Evolutionary conservation across 2,329 filamentous ascomycete genomes (phyloP).

Genomic region (Apiospora marii): DNA sequence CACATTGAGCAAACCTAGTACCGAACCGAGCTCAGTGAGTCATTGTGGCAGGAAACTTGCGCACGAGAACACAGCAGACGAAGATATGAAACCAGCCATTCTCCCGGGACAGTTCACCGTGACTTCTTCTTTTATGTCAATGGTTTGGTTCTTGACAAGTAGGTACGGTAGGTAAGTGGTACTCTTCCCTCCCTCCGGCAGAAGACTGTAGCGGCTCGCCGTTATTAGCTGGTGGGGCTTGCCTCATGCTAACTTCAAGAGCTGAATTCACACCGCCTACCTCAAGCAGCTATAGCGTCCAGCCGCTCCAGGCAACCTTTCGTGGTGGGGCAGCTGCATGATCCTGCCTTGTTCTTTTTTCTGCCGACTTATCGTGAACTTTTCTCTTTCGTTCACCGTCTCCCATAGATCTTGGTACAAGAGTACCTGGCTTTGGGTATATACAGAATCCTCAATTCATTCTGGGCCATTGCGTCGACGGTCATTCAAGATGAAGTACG

Average conservation of each 20-base stretch:
- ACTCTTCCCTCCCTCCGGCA: not conserved
- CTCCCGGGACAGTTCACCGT: not conserved
- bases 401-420: slow-evolving; percentile 10
- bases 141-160: not conserved
- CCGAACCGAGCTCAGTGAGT: not conserved
- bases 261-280: not conserved
- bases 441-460: slow-evolving; percentile 2
- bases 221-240: not conserved
- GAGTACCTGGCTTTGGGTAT: slow-evolving; percentile 18
- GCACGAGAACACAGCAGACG: not conserved
- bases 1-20: not conserved
- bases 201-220: not conserved
- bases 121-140: not conserved
- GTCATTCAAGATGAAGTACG: slow-evolving; percentile 27
- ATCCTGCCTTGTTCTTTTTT: slow-evolving; percentile 5
- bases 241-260: not conserved
- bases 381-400: slow-evolving; percentile 18
- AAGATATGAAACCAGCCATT: not conserved
- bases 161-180: not conserved
- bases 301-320: not conserved
- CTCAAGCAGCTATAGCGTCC: not conserved
- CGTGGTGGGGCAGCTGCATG: slow-evolving; percentile 5
- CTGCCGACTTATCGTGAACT: slow-evolving; percentile 1
- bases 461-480: slow-evolving; percentile 19
- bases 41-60: not conserved